Evolutionary conservation across 805 yeast species (phyloP), one percentile per base, ranked within the genome.

Genomic region (Cyberlindnera mississippiensis): DNA sequence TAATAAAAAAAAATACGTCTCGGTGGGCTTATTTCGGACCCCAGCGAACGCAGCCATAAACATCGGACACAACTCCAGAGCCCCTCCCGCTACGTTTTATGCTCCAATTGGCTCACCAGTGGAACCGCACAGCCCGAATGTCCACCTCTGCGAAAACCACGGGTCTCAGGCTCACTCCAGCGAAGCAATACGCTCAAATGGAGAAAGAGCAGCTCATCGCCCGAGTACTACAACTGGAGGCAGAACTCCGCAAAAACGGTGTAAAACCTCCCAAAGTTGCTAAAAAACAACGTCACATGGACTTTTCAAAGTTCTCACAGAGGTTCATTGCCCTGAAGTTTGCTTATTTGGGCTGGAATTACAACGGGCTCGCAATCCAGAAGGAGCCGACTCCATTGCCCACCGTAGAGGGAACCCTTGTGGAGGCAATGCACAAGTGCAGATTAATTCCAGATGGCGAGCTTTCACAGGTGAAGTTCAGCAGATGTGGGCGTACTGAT

Each of bases 401-500:
- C 0, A 93, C 99, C 0, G 90, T 93, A 2, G 99, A 93, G 56
- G 80, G 78, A 22, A 75, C 72, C 30, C 73, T 93, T 4, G 61
- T 93, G 31, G 74, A 82, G 31, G 96, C 95, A 0, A 60, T 93
- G 62, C 65, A 71, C 36, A 76, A 72, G 48, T 78, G 91, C 22
- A 79, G 73, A 49, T 61, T 93, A 46, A 78, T 93, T 10, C 72
- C 78, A 9, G 68, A 78, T 2, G 53, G 73, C 17, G 80, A 76
- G 16, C 82, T 88, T 0, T 66, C 66, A 7, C 80, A 77, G 2
- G 85, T 82, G 56, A 72, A 75, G 12, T 89, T 90, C 60, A 84
- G 95, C 51, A 69, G 97, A 48, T 93, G 98, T 65, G 98, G 98
- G 0, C 72, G 98, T 55, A 91, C 98, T 0, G 98, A 91, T 56